Evolutionary conservation across 192 early-diverging fungal species (phyloP).

Genomic region (Gamsiella multidivaricata): DNA sequence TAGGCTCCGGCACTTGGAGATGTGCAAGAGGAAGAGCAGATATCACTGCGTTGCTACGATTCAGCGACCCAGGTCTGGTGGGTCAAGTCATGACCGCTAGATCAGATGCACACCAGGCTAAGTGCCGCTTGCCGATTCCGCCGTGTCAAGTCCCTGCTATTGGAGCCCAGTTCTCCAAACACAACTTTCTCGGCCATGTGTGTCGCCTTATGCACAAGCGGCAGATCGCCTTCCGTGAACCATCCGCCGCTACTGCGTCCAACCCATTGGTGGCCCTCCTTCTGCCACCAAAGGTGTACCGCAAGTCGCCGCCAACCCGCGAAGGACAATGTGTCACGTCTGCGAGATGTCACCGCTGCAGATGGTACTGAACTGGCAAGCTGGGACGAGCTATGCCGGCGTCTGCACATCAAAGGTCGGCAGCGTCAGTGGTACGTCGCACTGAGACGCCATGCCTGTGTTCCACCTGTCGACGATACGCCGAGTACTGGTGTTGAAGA

Average conservation of each 20-base stretch:
- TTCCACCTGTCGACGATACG: too few species aligned
- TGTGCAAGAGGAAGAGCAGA: constrained; percentile 19
- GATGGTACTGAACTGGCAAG: background rate
- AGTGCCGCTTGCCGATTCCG: background rate
- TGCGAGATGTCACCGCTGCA: background rate
- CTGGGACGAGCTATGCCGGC: background rate
- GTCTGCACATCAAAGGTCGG: constrained; percentile 1
- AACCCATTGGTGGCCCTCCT: background rate
- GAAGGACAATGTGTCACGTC: background rate
- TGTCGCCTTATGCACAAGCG: constrained; percentile 7
- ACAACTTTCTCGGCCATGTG: constrained; percentile 18
- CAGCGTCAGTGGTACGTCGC: background rate
- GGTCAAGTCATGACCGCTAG: constrained; percentile 15
- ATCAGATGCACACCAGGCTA: constrained; percentile 1
- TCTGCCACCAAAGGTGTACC: constrained; percentile 7
- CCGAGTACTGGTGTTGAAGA: background rate
- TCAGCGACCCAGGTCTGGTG: constrained; percentile 12
- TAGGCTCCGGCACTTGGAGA: constrained; percentile 19
- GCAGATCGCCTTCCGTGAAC: background rate
- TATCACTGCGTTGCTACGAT: constrained; percentile 17
- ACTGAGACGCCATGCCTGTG: background rate
- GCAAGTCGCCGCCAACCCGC: background rate
- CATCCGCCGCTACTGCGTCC: background rate
- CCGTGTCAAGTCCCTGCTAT: background rate
- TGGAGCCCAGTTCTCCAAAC: background rate